phyloP scores from a whole-genome alignment of 2,329 filamentous ascomycete genomes.

The Tolypocladium album region DNA sequence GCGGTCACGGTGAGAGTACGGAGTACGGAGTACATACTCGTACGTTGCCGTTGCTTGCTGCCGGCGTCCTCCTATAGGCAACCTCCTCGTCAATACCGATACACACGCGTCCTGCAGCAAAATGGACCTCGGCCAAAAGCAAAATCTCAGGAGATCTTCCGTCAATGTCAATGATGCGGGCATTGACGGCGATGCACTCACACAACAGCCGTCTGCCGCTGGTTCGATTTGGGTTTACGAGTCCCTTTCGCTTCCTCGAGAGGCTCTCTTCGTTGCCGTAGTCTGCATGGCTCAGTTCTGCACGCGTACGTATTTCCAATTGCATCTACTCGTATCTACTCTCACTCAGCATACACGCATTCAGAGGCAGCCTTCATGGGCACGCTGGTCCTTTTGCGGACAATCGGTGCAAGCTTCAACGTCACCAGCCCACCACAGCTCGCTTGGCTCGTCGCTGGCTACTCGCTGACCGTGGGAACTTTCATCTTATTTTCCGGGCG shows the following conservation, averaged over 20 bases:
- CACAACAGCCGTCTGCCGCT: not conserved
- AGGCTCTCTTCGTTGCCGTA: conserved; percentile 27
- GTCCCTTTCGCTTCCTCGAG: conserved; percentile 13
- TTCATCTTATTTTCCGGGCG: conserved; percentile 48
- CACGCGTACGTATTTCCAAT: conserved; percentile 14
- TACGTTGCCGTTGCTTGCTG: not conserved
- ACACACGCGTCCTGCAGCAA: not conserved
- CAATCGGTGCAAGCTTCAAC: conserved; percentile 36
- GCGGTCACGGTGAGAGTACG: not conserved
- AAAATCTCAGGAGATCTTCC: not conserved
- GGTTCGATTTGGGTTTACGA: conserved; percentile 10
- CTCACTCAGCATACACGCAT: not conserved
- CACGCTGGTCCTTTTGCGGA: conserved; percentile 33
- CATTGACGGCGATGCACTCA: not conserved
- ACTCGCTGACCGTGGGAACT: conserved; percentile 42
- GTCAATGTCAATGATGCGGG: not conserved
- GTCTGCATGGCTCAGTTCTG: conserved; percentile 35
- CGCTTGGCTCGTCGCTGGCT: conserved; percentile 47
- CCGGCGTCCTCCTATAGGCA: not conserved
- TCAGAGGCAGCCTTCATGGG: conserved; percentile 22
- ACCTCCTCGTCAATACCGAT: not conserved
- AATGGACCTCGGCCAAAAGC: not conserved
- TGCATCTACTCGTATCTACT: not conserved
- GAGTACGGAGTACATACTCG: too few relatives aligned
- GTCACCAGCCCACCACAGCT: conserved; percentile 31